Evolutionary conservation across 2,329 filamentous ascomycete genomes (phyloP).

Genomic region (Volutella citrinella): DNA sequence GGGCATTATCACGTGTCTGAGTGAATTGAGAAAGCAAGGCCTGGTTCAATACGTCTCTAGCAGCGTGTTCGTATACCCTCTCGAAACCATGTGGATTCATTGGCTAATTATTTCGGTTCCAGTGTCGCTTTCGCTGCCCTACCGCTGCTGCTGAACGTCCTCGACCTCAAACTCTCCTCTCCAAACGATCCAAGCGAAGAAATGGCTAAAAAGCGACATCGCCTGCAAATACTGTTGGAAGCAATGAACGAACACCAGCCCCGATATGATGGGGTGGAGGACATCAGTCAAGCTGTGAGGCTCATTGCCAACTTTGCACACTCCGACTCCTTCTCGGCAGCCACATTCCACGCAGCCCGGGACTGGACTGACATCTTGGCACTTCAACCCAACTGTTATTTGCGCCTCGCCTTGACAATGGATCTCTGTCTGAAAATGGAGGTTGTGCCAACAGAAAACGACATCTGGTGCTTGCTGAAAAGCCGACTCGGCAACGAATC

Average conservation of each 20-base stretch:
- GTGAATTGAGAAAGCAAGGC: too few relatives aligned
- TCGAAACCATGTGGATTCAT: too few relatives aligned
- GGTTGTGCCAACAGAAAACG: too few relatives aligned
- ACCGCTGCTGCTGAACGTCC: constrained; percentile 10
- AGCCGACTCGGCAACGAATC: too few relatives aligned
- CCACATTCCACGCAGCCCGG: too few relatives aligned
- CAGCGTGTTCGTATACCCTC: constrained; percentile 16
- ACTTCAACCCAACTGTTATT: constrained; percentile 7
- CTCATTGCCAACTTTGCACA: constrained; percentile 4
- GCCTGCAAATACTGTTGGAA: constrained; percentile 10
- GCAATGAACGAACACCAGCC: constrained; percentile 9
- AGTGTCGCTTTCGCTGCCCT: constrained; percentile 13
- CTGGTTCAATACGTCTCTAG: constrained; percentile 12
- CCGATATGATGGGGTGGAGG: constrained; percentile 13
- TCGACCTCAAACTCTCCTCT: constrained; percentile 13
- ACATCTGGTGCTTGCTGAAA: too few relatives aligned
- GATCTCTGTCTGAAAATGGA: constrained; percentile 10
- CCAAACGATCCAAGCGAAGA: constrained; percentile 10
- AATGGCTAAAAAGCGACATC: constrained; percentile 13
- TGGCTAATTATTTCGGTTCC: too few relatives aligned
- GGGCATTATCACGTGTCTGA: too few relatives aligned
- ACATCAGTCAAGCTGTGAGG: constrained; percentile 10
- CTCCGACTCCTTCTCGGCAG: background rate
- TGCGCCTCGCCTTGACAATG: constrained; percentile 9
- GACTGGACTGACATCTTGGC: constrained; percentile 12